Evolutionary conservation across 1,284 basidiomycete species (phyloP), one percentile per base, ranked within the genome.

Genomic region (Ganoderma leucocontextum): DNA sequence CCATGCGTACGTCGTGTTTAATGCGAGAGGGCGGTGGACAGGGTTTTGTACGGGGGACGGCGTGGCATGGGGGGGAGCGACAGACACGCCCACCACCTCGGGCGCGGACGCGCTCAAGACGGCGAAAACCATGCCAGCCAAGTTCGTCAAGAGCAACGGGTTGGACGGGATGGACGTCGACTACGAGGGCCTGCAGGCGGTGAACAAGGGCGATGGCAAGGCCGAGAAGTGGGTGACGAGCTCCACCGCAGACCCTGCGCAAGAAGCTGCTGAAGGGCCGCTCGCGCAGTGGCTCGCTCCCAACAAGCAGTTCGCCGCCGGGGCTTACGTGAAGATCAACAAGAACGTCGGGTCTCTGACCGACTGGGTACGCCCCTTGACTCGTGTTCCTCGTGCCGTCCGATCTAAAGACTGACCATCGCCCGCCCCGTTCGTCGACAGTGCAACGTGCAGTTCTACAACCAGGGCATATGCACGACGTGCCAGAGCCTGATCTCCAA

Each of bases 391-490:
- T 58, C 19, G 19, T 17, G 29, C 39, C 49, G 62, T 36, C 63
- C 22, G n/a, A 5, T 8, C 36, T 19, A 9, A 9, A 29, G 29
- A 29, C 44, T 47, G 44, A 47, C 29, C 1, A 19, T 47, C 44
- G n/a, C 1, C 25, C 19, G n/a, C 9, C 19, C 29, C 29, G 29
- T 29, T 19, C 42, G 42, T 22, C 44, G 22, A 8, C 70, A 81
- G 83, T 86, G 85, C 74, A 86, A 85, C 66, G 75, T 86, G 53
- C 84, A 85, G 83, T 90, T 90, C 79, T 90, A 91, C 78, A 90
- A 73, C 72, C 89, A 73, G 82, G 78, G 57, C 39, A 70, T 33
- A 38, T 47, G 89, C 78, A 86, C 85, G 29, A 86, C 84, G 68
- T 90, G 87, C 76, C 74, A 72, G 62, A 80, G 82, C 36, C 84